Conservation (phyloP, 1,284 basidiomycete genomes). For the Ustilago trichophora region DNA sequence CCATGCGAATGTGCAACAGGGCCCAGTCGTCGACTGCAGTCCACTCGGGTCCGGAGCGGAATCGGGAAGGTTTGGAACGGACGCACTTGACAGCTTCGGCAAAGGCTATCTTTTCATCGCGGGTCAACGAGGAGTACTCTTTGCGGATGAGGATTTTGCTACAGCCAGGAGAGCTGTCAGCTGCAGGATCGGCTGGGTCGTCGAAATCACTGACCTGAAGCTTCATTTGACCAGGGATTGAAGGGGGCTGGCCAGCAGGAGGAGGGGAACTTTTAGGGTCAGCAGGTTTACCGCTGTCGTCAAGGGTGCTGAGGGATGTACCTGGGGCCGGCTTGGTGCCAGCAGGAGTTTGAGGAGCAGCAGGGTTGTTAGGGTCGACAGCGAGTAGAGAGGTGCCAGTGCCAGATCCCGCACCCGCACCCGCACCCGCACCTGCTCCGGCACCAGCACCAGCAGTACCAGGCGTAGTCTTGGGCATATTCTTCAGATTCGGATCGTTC, state of each 20-base stretch:
- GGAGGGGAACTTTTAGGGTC: no score
- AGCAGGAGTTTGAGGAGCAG: neutral
- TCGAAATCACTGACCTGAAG: neutral
- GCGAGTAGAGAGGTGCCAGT: neutral
- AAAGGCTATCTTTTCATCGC: constrained; percentile 16
- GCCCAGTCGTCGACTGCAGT: constrained; percentile 35
- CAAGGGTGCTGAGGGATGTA: no score
- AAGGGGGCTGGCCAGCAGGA: no score
- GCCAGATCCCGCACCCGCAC: no score
- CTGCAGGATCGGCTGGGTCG: neutral
- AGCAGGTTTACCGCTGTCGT: neutral
- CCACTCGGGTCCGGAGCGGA: constrained; percentile 3
- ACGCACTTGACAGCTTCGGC: constrained; percentile 30
- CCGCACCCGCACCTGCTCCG: no score
- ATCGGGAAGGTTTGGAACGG: constrained; percentile 30
- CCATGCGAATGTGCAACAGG: constrained; percentile 39
- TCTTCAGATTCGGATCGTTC: constrained; percentile 8
- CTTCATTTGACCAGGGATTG: neutral
- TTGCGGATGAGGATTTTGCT: constrained; percentile 17
- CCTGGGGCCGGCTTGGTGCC: neutral
- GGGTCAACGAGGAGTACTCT: constrained; percentile 22
- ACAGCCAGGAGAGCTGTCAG: neutral
- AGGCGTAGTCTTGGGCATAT: no score
- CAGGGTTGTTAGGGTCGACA: neutral
- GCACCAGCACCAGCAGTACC: neutral